Evolutionary conservation across 495 filamentous ascomycete species (phyloP).

Genomic region (Hyaloscypha bicolor): DNA sequence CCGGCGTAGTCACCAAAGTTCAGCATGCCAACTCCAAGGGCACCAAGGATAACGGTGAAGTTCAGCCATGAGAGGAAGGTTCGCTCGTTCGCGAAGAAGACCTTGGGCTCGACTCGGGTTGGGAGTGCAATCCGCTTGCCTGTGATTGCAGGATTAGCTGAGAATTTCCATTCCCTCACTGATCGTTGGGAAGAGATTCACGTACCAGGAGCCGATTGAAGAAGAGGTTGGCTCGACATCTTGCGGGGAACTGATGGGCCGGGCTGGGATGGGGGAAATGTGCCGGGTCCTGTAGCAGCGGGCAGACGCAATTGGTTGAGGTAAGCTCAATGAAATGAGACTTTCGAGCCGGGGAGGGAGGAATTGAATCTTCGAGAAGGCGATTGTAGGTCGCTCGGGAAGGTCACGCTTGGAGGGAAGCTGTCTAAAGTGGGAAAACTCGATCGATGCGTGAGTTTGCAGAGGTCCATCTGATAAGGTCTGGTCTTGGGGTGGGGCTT

Average conservation of each 20-base stretch:
- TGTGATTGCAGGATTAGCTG: constrained; percentile 35
- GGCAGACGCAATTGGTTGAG: constrained; percentile 6
- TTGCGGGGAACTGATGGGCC: constrained; percentile 8
- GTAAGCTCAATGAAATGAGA: neutral
- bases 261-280: constrained; percentile 1
- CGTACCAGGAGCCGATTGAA: constrained; percentile 83
- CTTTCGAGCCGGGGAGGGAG: neutral
- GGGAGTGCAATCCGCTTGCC: constrained; percentile 98
- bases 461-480: neutral
- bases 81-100: constrained; percentile 99
- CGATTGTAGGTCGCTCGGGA: neutral
- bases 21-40: constrained; percentile 90
- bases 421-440: neutral
- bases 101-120: constrained; percentile 97
- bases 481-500: neutral
- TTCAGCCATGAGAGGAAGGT: constrained; percentile 99
- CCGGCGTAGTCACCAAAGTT: constrained; percentile 97
- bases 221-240: constrained; percentile 97
- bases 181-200: constrained; percentile 22
- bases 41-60: constrained; percentile 97
- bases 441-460: neutral
- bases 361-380: neutral
- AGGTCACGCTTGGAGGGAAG: neutral
- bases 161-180: neutral
- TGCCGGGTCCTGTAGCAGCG: neutral